Percentiles rank a stretch among this genome's conserved stretches.
Conservation (phyloP, 257 asterid species). For the Solanum corneliomulleri region DNA sequence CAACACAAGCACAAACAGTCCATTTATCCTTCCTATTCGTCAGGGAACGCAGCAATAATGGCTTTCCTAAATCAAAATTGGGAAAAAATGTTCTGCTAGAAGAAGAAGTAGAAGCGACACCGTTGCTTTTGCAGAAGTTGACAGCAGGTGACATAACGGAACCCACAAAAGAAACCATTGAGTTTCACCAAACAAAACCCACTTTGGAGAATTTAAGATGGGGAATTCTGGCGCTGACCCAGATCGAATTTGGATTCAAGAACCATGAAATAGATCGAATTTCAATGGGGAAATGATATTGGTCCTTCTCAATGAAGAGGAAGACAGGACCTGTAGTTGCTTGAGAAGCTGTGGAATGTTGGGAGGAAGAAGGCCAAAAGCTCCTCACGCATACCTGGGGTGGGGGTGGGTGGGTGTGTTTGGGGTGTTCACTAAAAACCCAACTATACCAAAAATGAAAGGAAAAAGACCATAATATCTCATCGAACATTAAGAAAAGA, state of each 20-base stretch:
- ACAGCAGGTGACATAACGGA: slow-evolving; percentile 18
- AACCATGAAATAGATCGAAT: slow-evolving; percentile 1
- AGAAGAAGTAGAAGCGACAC: slow-evolving; percentile 5
- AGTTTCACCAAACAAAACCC: not conserved
- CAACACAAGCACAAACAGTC: slow-evolving; percentile 49
- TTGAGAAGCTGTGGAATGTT: not conserved
- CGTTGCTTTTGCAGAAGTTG: slow-evolving; percentile 10
- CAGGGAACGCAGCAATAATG: not conserved
- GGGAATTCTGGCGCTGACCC: slow-evolving; percentile 4
- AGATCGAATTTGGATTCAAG: slow-evolving; percentile 1
- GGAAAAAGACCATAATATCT: too few relatives aligned
- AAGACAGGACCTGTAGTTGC: not conserved
- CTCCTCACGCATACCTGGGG: not conserved
- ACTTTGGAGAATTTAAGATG: not conserved
- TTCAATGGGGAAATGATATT: not conserved
- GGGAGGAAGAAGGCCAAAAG: not conserved
- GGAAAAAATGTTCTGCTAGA: slow-evolving; percentile 1
- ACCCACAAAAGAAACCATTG: slow-evolving; percentile 15
- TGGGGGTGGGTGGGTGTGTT: not conserved
- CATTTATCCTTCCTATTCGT: slow-evolving; percentile 18
- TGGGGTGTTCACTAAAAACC: not conserved
- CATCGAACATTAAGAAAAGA: too few relatives aligned
- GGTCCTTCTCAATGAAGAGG: not conserved
- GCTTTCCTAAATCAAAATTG: slow-evolving; percentile 10
- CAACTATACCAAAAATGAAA: not conserved